Evolutionary conservation across 176 grass and related monocot genomes (phyloP).

Genomic region (maize (Zea mays)): Zm-B73-REFERENCE-NAM-5.0 NC_050096.1:38974501-38975000

Average conservation of each 20-base stretch:
- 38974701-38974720: constrained; percentile 1
- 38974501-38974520: no score
- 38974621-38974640: not conserved
- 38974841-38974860: constrained; percentile 93
- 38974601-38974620: not conserved
- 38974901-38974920: constrained; percentile 93
- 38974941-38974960: constrained; percentile 98
- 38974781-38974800: constrained; percentile 82
- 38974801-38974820: constrained; percentile 95
- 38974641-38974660: not conserved
- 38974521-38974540: not conserved
- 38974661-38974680: not conserved
- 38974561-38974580: not conserved
- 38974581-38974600: not conserved
- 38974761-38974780: constrained; percentile 86
- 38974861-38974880: constrained; percentile 95
- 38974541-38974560: not conserved
- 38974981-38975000: constrained; percentile 92
- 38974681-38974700: constrained; percentile 16
- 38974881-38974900: constrained; percentile 90
- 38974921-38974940: constrained; percentile 98
- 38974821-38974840: constrained; percentile 88
- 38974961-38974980: constrained; percentile 82
- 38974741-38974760: constrained; percentile 89
- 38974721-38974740: constrained; percentile 88